Percentiles rank a stretch among this genome's conserved stretches.
Conservation (phyloP, 306 rosid species). For the Cicer chorassanicum region DNA sequence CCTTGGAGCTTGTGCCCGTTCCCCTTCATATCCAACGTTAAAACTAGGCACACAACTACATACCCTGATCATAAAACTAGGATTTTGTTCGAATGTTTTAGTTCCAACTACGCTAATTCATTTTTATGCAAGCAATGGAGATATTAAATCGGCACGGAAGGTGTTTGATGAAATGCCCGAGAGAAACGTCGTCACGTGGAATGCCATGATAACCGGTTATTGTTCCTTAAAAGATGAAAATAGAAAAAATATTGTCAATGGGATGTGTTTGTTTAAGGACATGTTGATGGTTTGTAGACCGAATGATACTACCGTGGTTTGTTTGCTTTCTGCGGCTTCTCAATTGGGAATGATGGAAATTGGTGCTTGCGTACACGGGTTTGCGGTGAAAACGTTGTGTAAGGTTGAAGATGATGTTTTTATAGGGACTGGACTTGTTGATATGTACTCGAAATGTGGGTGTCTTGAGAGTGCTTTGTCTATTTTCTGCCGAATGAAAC, state of each 20-base stretch:
- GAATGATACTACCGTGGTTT: constrained; percentile 68
- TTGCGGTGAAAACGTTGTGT: constrained; percentile 55
- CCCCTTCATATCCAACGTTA: too few species aligned
- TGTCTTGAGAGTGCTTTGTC: constrained; percentile 60
- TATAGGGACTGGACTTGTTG: constrained; percentile 79
- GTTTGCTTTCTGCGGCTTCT: constrained; percentile 68
- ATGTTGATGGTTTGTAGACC: constrained; percentile 64
- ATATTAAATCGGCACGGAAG: constrained; percentile 60
- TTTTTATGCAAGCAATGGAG: constrained; percentile 65
- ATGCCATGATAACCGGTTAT: constrained; percentile 73
- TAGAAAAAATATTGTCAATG: constrained; percentile 47
- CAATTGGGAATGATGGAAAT: constrained; percentile 65
- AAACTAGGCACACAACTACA: too few species aligned
- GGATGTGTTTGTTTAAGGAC: constrained; percentile 58
- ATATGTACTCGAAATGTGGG: constrained; percentile 89
- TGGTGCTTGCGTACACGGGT: constrained; percentile 72
- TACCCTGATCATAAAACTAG: too few species aligned
- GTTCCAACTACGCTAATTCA: constrained; percentile 63
- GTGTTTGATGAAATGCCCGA: constrained; percentile 74
- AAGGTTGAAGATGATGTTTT: constrained; percentile 68
- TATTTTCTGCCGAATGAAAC: constrained; percentile 57
- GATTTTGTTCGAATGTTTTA: constrained; percentile 40
- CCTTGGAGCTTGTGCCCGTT: too few species aligned
- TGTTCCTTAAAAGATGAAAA: constrained; percentile 56
- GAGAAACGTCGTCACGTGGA: constrained; percentile 67